Base-by-base conservation (phyloP, 805 yeast species). In the Barnettozyma sp. region DNA sequence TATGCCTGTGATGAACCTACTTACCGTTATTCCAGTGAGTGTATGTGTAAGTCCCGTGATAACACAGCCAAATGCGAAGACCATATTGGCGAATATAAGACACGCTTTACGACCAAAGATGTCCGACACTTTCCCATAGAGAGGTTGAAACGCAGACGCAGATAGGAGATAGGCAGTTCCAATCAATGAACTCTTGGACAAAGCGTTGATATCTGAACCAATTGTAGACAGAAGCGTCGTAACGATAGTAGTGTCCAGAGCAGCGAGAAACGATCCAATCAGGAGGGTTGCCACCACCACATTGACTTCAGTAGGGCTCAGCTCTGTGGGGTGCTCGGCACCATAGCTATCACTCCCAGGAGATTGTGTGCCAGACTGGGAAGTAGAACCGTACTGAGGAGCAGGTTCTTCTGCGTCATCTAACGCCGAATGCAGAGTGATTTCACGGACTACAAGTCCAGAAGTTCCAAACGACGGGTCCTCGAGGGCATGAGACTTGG, bases 1-100 rank as follows among this genome's bases (percentile, higher is more conserved):
- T 36, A 81, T 69, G 6, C 95, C 95, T 6, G 90, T 75, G 33
- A 84, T 63, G 46, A 82, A 72, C 46, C 83, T 62, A 4, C 81
- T 81, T n/a, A 70, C 36, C 44, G 70, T 50, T 50, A 73, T 46
- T 0, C 48, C 46, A 7, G 42, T 19, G 8, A 56, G 40, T 5
- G 40, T 23, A 16, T 39, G 42, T 6, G 55, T 43, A 4, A 38
- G 23, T 6, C 62, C 66, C 27, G 71, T 67, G 15, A 70, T 43
- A 20, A 62, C 43, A 44, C 71, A 67, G 17, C 76, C 74, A 13
- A 65, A n/a, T 2, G 59, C 65, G 41, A 71, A 70, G 21, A 55
- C 31, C 5, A 49, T 18, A 21, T 65, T 58, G 39, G 70, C 65
- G 30, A 61, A 50, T 9, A 69, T 40, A 27, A 70, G 49, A 22